Evolutionary conservation across 2,329 filamentous ascomycete genomes (phyloP), one percentile per base, ranked within the genome.

Genomic region (Sporothrix luriei): DNA sequence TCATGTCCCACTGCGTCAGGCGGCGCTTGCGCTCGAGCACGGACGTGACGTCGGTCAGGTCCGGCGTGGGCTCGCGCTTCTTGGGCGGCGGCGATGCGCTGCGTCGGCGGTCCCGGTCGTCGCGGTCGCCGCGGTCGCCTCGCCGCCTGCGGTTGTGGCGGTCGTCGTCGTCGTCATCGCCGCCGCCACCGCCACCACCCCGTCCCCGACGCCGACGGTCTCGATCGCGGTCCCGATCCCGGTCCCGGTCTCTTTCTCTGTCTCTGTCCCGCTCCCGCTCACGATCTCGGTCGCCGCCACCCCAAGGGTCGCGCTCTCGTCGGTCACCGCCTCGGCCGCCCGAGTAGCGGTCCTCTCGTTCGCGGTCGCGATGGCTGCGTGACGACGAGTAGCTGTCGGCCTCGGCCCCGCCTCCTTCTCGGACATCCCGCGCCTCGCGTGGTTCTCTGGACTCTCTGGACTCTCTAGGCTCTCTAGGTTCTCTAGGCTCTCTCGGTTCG

Each of bases 1-100:
- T 99, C 80, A 99, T 97, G 79, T 99, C 96, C 95, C 95, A 99
- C 80, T 99, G 96, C 48, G 94, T 98, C 84, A 99, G 83, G 71
- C 95, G 91, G 75, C 96, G 90, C 84, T 94, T 95, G 76, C 94
- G 90, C 77, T 94, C 90, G 73, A 93, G 83, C 71, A 99, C 85
- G 4, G 93, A 87, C n/a, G 91, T 84, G 71, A 96, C 83, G 76
- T 96, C 89, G 71, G 94, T 96, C 77, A 99, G 84, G 79, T 99
- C 96, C 48, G 95, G 96, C 0, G 95, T 99, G 9, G 95, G 93
- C 80, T 99, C 95, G 79, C 92, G 91, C 82, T 94, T 95, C 84
- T 96, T 96, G 11, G 89, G 88, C 38, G 92, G 91, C 49, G 93
- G 92, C 57, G 90, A 91, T 21, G 90, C 88, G 76, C 91, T 97